phyloP scores from a whole-genome alignment of 371 early-diverging fungal genomes.

The Apophysomyces variabilis region DNA sequence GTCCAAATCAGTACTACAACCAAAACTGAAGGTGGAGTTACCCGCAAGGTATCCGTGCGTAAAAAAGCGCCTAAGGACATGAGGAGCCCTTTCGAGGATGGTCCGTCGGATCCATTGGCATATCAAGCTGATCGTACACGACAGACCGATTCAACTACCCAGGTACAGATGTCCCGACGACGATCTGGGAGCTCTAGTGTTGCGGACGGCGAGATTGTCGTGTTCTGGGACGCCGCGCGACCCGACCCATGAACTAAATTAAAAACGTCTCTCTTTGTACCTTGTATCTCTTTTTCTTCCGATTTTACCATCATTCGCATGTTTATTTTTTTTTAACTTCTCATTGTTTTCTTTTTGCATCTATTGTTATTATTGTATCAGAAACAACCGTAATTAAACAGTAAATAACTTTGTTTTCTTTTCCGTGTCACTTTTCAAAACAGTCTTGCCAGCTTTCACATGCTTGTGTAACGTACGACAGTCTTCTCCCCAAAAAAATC shows the following conservation, averaged over 20 bases:
- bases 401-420: too few species aligned
- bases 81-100: not conserved
- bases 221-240: not conserved
- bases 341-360: too few species aligned
- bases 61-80: not conserved
- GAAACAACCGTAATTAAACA: too few species aligned
- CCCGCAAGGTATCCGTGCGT: conserved; percentile 33
- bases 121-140: too few species aligned
- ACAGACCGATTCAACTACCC: too few species aligned
- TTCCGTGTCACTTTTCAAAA: too few species aligned
- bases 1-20: conserved; percentile 32
- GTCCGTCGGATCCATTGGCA: too few species aligned
- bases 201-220: not conserved
- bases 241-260: not conserved
- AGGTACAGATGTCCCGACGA: too few species aligned
- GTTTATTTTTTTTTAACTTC: too few species aligned
- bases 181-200: not conserved
- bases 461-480: not conserved
- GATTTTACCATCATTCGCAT: not conserved
- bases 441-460: not conserved
- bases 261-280: not conserved
- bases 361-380: too few species aligned
- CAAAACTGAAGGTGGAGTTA: conserved; percentile 21
- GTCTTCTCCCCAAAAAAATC: not conserved
- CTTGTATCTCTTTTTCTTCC: not conserved